Evolutionary conservation across 306 rosid genomes (phyloP).

Genomic region (Purshia tridentata): DNA sequence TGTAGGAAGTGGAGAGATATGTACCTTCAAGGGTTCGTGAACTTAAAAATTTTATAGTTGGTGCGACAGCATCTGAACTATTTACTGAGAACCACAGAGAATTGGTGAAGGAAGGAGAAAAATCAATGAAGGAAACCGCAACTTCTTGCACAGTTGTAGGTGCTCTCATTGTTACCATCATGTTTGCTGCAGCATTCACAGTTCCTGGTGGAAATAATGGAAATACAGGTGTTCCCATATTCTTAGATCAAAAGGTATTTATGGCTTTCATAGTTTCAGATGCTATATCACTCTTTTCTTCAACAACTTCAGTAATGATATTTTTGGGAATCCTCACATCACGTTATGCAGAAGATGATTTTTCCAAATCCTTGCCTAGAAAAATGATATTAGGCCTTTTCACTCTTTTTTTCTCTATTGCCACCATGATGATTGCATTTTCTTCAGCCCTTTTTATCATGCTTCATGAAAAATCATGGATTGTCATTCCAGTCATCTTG

Average conservation of each 20-base stretch:
- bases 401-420: neutral
- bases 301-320: conserved; percentile 14
- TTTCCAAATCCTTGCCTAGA: neutral
- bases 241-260: neutral
- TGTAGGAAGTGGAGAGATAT: neutral
- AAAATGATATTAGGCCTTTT: neutral
- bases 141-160: no score
- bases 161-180: no score
- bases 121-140: conserved; percentile 43
- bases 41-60: no score
- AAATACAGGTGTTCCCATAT: neutral
- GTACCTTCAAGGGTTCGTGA: neutral
- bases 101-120: conserved; percentile 27
- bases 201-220: conserved; percentile 39
- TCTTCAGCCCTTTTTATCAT: neutral
- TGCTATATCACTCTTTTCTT: conserved; percentile 36
- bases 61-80: no score
- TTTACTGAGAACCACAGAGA: conserved; percentile 32
- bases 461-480: conserved; percentile 15
- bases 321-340: conserved; percentile 40
- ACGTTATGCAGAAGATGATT: conserved; percentile 42
- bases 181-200: no score
- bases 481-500: conserved; percentile 15
- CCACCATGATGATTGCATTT: neutral
- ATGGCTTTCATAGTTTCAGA: neutral